These are phyloP conservation scores for Collybia nuda DNA, from an alignment of 768 basidiomycete genomes.

Conservation along the genomic window DNA sequence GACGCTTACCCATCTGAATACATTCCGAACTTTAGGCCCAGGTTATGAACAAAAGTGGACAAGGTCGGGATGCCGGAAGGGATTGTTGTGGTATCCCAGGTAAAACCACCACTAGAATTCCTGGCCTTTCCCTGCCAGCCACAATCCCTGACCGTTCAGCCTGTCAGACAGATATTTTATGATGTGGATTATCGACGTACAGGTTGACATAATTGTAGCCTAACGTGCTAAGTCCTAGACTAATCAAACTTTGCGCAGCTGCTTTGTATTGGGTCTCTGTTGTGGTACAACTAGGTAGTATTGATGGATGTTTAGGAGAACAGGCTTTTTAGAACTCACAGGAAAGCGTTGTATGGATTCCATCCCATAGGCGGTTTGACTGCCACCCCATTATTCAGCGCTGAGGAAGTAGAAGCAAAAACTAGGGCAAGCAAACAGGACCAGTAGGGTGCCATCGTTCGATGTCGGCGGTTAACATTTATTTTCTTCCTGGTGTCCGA, in stretches of 20 bases:
- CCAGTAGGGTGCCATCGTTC: slow-evolving; percentile 1
- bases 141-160: slow-evolving; percentile 34
- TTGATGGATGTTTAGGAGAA: background rate
- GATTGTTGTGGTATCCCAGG: slow-evolving; percentile 39
- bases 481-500: slow-evolving; percentile 3
- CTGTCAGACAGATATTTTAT: background rate
- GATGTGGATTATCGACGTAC: slow-evolving; percentile 18
- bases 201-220: slow-evolving; percentile 46
- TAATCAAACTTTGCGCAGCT: slow-evolving; percentile 38
- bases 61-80: slow-evolving; percentile 39
- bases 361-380: slow-evolving; percentile 46
- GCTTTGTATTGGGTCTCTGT: slow-evolving; percentile 40
- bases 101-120: slow-evolving; percentile 38
- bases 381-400: slow-evolving; percentile 40
- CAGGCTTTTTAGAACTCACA: slow-evolving; percentile 23
- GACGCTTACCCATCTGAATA: slow-evolving; percentile 46
- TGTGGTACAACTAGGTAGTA: slow-evolving; percentile 32
- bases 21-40: slow-evolving; percentile 63
- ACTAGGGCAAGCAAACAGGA: slow-evolving; percentile 11
- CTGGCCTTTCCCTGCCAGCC: slow-evolving; percentile 48
- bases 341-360: slow-evolving; percentile 49
- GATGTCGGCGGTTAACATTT: background rate
- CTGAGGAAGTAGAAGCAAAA: slow-evolving; percentile 12
- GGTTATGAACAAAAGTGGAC: slow-evolving; percentile 33
- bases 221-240: slow-evolving; percentile 31